phyloP scores from a whole-genome alignment of 148 eudicot genomes.

The Rheum nobile region DNA sequence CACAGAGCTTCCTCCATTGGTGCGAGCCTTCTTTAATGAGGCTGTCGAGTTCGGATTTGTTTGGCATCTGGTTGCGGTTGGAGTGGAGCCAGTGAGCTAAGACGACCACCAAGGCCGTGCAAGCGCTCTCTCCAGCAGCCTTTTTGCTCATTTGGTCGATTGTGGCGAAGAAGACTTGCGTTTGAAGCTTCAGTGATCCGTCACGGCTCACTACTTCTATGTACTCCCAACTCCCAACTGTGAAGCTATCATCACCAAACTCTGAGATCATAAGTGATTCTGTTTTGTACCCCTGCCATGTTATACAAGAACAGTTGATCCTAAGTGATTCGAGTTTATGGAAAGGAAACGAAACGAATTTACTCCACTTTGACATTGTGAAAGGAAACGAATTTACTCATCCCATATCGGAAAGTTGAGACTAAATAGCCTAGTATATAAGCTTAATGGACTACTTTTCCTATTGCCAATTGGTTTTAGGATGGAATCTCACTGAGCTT shows the following conservation, averaged over 20 bases:
- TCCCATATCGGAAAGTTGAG: no score
- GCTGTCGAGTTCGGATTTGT: slow-evolving; percentile 44
- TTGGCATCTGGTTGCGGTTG: slow-evolving; percentile 31
- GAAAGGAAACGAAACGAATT: no score
- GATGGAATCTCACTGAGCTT: no score
- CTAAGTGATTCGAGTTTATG: no score
- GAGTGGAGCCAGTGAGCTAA: slow-evolving; percentile 49
- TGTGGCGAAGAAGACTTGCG: slow-evolving; percentile 51
- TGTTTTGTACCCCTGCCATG: slow-evolving; percentile 20
- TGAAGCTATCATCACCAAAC: slow-evolving; percentile 59
- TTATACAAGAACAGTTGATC: not conserved
- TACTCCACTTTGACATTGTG: no score
- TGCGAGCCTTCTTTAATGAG: slow-evolving; percentile 52
- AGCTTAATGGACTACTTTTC: no score
- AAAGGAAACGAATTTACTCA: no score
- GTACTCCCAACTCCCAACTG: slow-evolving; percentile 56
- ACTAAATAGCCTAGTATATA: no score
- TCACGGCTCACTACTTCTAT: slow-evolving; percentile 53
- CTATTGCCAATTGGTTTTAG: no score
- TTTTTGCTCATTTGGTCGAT: slow-evolving; percentile 52
- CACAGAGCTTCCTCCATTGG: slow-evolving; percentile 56
- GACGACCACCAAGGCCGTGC: slow-evolving; percentile 60
- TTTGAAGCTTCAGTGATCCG: slow-evolving; percentile 45
- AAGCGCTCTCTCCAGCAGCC: slow-evolving; percentile 59
- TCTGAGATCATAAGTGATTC: slow-evolving; percentile 41